Evolutionary conservation across 2,329 filamentous ascomycete species (phyloP), one percentile per base, ranked within the genome.

Genomic region (Fusarium vanettenii): DNA sequence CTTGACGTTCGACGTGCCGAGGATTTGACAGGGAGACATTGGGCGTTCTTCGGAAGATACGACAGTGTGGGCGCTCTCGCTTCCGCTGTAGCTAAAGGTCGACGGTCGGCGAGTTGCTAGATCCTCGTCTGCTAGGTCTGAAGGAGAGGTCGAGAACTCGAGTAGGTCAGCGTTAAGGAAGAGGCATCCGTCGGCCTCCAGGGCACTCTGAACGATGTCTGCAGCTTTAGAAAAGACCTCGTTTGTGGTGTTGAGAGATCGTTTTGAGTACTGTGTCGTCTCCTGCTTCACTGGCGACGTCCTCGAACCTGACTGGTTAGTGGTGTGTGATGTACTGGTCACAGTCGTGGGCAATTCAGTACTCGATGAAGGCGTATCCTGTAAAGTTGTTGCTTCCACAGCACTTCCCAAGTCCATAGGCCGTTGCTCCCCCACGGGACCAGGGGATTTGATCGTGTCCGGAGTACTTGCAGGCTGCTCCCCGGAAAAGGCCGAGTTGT

Each of bases 161-260:
- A 75, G 73, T 8, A 84, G 76, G 10, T 84, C 83, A 1, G 82
- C 79, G 3, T 83, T 81, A 0, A 81, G 79, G 76, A 80, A 79
- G 2, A 80, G 37, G n/a, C 80, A 80, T 1, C 85, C 85, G 18
- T 85, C 83, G 0, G 84, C 80, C 16, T 84, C 83, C 5, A 87
- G 77, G 0, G 84, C 83, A 33, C 86, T 80, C 2, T 83, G 76
- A 9, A 88, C 80, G 2, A 87, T 79, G 25, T 82, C 82, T 14
- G 86, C 84, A 11, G 86, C 87, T 25, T 84, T 85, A 0, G 83
- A 82, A 57, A 87, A 86, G 3, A 86, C 74, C 6, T 77, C 57
- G 1, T 57, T 33, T 5, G 71, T 45, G 0, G 61, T 67, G 60
- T 65, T 60, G 11, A 29, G 25, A n/a, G 16, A n/a, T 9, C 14